Evolutionary conservation across 225 moss, liverwort and hornwort species (phyloP), one percentile per base, ranked within the genome.

Genomic region (Pseudoscleropodium purum): DNA sequence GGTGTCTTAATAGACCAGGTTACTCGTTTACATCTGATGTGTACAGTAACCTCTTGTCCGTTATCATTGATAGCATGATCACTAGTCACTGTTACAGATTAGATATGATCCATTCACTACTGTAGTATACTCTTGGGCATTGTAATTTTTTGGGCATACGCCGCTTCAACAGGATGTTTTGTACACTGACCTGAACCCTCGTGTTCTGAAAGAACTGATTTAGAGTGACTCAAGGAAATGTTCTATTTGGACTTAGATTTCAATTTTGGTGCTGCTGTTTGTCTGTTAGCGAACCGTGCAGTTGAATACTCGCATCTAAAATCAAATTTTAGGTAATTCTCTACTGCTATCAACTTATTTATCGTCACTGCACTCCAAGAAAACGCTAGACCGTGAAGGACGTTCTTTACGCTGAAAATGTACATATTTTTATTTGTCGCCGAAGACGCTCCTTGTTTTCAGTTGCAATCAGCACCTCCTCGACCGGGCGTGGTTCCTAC

Each of bases 1-100:
- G 65, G 74, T 10, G 76, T 89, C 56, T 67, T 51, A 29, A 60
- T 65, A 79, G 85, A 80, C 37, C 70, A 63, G 91, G 89, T 89
- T 62, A 85, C 51, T 75, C 68, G 79, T 86, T 88, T 26, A 67
- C n/a, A 86, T 49, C 83, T 66, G 84, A 72, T 89, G 85, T 51
- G 36, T 41, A 39, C 72, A 89, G 92, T n/a, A 84, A 67, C 84
- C 75, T 83, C 72, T 68, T 81, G 83, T 77, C 73, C 82, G 64
- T 88, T 78, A 85, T 91, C 82, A 54, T 93, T 91, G 68, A 63
- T 84, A 89, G 82, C 79, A 79, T 86, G 66, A 85, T 63, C 79
- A 29, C 82, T 69, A 36, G 88, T 57, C 85, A 45, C 39, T 84
- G 80, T 60, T n/a, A 65, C 57, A 69, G 85, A 83, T 83, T 78